Conservation (phyloP, 2,329 filamentous ascomycete species). For the Beauveria bassiana region DNA sequence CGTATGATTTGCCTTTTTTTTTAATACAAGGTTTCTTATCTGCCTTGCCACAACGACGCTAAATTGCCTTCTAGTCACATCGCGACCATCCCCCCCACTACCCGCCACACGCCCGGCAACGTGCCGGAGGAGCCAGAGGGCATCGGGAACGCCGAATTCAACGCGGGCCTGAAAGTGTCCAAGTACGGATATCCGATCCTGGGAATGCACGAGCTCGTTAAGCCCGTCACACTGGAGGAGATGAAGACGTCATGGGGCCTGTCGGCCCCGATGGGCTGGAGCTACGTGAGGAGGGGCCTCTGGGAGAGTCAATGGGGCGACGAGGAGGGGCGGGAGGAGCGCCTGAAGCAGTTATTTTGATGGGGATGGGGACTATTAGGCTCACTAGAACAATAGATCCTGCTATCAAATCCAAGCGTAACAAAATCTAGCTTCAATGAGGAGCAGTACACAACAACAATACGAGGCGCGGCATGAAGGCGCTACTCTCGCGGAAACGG, state of each 20-base stretch:
- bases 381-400: no score
- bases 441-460: no score
- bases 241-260: slow-evolving; percentile 20
- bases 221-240: slow-evolving; percentile 17
- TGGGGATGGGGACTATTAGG: no score
- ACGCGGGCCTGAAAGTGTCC: slow-evolving; percentile 19
- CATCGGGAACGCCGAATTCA: slow-evolving; percentile 23
- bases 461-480: no score
- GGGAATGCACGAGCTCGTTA: slow-evolving; percentile 18
- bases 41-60: not conserved
- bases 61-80: not conserved
- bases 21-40: no score
- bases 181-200: slow-evolving; percentile 22
- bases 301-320: no score
- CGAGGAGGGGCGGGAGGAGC: no score
- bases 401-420: no score
- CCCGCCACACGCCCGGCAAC: slow-evolving; percentile 13
- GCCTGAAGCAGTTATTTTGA: no score
- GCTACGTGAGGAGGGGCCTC: slow-evolving; percentile 10
- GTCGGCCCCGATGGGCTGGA: slow-evolving; percentile 22
- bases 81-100: not conserved
- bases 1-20: not conserved
- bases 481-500: no score
- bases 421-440: no score
- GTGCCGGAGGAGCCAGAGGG: slow-evolving; percentile 17